Evolutionary conservation across 176 grass and related monocot genomes (phyloP).

Genomic region (Juncus effusus): DNA sequence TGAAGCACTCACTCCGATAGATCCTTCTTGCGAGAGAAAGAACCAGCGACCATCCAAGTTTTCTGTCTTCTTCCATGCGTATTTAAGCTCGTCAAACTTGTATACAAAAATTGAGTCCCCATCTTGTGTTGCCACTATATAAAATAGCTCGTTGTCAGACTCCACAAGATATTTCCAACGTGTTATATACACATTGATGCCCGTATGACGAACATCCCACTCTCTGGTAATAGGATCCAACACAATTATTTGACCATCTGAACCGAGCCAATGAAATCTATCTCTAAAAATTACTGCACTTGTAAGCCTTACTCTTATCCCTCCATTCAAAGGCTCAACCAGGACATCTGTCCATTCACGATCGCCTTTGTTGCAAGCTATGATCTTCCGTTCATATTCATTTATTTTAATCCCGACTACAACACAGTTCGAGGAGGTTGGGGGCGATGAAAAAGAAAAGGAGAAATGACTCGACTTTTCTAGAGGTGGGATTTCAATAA

Average conservation of each 20-base stretch:
- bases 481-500: slow-evolving; percentile 8
- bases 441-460: slow-evolving; percentile 10
- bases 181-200: not conserved
- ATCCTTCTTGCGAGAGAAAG: not conserved
- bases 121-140: not conserved
- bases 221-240: not conserved
- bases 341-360: not conserved
- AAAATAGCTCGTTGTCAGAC: slow-evolving; percentile 5
- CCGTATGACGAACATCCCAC: not conserved
- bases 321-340: no score
- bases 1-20: not conserved
- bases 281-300: not conserved
- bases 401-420: not conserved
- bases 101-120: slow-evolving; percentile 1
- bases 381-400: not conserved
- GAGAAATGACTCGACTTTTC: no score
- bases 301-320: no score
- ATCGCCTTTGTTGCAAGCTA: slow-evolving; percentile 5
- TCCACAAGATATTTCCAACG: not conserved
- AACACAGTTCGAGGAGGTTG: slow-evolving; percentile 6
- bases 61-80: not conserved
- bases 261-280: not conserved
- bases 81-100: not conserved
- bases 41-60: slow-evolving; percentile 5
- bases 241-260: not conserved